Evolutionary conservation across 495 filamentous ascomycete genomes (phyloP).

Genomic region (Podospora pseudoanserina): DNA sequence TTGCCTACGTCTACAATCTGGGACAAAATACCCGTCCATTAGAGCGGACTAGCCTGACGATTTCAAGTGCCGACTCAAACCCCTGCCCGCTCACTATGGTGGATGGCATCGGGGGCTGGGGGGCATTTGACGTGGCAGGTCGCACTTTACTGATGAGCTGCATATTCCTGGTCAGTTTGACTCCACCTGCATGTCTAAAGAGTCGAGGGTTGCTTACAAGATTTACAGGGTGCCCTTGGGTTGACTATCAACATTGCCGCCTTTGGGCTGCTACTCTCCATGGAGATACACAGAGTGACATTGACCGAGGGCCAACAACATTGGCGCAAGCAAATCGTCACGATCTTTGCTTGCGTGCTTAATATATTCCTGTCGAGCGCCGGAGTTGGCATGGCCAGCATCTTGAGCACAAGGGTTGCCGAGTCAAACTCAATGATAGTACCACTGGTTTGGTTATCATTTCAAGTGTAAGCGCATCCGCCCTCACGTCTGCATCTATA

Average conservation of each 20-base stretch:
- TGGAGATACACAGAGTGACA: slow-evolving; percentile 21
- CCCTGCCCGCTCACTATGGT: slow-evolving; percentile 6
- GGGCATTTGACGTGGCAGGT: slow-evolving; percentile 11
- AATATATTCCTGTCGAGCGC: slow-evolving; percentile 29
- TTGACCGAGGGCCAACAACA: slow-evolving; percentile 34
- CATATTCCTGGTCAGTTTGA: slow-evolving; percentile 22
- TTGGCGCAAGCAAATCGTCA: slow-evolving; percentile 30
- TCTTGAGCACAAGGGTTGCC: slow-evolving; percentile 20
- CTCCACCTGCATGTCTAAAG: neutral
- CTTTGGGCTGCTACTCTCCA: slow-evolving; percentile 22
- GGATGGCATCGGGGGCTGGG: neutral
- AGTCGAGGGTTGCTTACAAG: neutral
- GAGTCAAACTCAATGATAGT: slow-evolving; percentile 25
- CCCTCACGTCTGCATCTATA: neutral
- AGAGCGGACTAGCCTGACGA: slow-evolving; percentile 4
- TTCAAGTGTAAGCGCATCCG: slow-evolving; percentile 26
- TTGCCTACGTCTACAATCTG: slow-evolving; percentile 25
- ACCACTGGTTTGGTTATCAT: slow-evolving; percentile 22
- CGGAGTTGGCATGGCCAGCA: slow-evolving; percentile 23
- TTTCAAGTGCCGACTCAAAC: neutral
- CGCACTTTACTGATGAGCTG: slow-evolving; percentile 20
- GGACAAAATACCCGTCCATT: neutral
- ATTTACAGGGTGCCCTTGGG: slow-evolving; percentile 24
- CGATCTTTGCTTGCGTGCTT: slow-evolving; percentile 27
- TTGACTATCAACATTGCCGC: slow-evolving; percentile 24